A percentile compares a stretch with the other conserved stretches of the same genome.
Conservation (phyloP, 169 alveolate genomes). For the Eimeria acervulina region DNA sequence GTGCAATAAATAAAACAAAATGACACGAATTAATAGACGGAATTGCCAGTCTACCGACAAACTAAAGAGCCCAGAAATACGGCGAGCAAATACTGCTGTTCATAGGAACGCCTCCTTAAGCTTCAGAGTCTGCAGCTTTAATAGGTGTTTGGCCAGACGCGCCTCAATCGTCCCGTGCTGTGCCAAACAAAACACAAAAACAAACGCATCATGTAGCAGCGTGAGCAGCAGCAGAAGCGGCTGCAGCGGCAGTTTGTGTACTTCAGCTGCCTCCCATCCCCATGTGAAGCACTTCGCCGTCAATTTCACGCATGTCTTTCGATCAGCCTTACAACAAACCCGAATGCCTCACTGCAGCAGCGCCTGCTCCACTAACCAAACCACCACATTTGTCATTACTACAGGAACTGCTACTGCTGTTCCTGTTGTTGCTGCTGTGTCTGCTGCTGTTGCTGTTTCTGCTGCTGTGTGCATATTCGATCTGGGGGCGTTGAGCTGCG, state of each 20-base stretch:
- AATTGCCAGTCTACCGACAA: neutral
- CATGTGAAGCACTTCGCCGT: too few species aligned
- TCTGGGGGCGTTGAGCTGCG: neutral
- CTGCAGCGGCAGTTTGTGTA: neutral
- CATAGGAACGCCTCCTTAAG: constrained; percentile 4
- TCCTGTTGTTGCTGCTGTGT: neutral
- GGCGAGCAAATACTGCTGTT: neutral
- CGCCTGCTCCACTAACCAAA: neutral
- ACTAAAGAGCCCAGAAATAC: neutral
- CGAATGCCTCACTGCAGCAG: neutral
- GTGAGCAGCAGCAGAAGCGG: neutral
- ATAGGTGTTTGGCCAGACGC: neutral
- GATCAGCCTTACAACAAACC: neutral
- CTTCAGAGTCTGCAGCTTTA: constrained; percentile 18
- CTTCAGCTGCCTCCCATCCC: too few species aligned
- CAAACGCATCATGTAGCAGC: neutral
- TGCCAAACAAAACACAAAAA: neutral
- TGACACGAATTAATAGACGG: neutral
- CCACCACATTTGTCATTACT: neutral
- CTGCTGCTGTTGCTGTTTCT: neutral
- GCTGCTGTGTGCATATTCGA: too few species aligned
- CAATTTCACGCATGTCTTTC: too few species aligned
- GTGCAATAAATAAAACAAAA: neutral
- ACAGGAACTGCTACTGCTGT: neutral
- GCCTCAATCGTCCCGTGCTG: constrained; percentile 73